These are phyloP conservation scores for Lecanicillium sp. DNA, from an alignment of 2,329 filamentous ascomycete genomes.

Conservation along the genomic window DNA sequence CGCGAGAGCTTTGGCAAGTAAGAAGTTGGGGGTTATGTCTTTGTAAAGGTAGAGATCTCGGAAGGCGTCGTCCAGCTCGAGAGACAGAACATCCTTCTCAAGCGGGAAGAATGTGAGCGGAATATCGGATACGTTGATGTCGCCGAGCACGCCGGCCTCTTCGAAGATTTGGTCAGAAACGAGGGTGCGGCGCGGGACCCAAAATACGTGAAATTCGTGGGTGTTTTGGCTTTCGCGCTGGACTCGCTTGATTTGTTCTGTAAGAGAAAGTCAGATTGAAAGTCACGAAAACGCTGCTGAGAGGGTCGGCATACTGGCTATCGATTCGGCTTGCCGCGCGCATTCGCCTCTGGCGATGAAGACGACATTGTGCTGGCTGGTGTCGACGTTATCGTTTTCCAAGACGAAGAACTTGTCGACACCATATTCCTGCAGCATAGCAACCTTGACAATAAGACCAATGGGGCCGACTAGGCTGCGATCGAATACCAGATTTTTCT, in stretches of 20 bases:
- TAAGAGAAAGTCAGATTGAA: neutral
- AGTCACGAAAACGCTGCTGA: neutral
- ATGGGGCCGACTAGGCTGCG: slow-evolving; percentile 83
- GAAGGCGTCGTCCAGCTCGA: slow-evolving; percentile 85
- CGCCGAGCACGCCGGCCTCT: slow-evolving; percentile 86
- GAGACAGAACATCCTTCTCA: slow-evolving; percentile 82
- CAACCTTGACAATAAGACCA: slow-evolving; percentile 89
- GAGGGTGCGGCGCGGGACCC: slow-evolving; percentile 86
- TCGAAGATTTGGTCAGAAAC: slow-evolving; percentile 89
- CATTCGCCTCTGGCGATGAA: slow-evolving; percentile 91
- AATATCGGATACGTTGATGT: slow-evolving; percentile 82
- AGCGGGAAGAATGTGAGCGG: slow-evolving; percentile 86
- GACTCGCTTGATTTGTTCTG: slow-evolving; percentile 86
- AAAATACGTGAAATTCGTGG: slow-evolving; percentile 96
- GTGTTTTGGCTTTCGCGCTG: slow-evolving; percentile 82
- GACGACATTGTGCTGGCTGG: slow-evolving; percentile 88
- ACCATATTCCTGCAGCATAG: slow-evolving; percentile 91
- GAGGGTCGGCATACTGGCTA: slow-evolving; percentile 66
- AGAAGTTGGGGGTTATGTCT: slow-evolving; percentile 84
- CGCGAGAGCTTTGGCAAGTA: slow-evolving; percentile 90
- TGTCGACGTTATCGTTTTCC: slow-evolving; percentile 92
- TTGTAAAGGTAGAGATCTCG: slow-evolving; percentile 82
- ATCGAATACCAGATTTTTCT: slow-evolving; percentile 97
- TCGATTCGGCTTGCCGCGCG: slow-evolving; percentile 71
- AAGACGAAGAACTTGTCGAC: slow-evolving; percentile 97